Evolutionary conservation across 768 basidiomycete genomes (phyloP).

Genomic region (Obba rivulosa): DNA sequence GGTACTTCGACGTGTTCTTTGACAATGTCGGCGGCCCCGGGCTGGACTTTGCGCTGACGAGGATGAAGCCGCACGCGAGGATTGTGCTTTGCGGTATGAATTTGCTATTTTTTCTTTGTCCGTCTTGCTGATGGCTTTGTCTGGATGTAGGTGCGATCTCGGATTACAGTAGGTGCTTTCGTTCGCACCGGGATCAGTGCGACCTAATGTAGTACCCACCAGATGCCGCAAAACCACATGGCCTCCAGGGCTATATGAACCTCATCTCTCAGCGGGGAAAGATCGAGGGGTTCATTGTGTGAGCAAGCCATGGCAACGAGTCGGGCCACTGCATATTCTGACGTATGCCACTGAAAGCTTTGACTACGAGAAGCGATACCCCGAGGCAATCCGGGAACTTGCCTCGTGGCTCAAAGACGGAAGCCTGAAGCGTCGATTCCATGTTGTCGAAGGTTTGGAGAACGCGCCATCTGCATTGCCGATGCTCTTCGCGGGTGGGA

Average conservation of each 20-base stretch:
- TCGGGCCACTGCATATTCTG: not conserved
- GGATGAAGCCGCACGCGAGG: slow-evolving; percentile 73
- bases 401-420: slow-evolving; percentile 56
- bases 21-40: slow-evolving; percentile 84
- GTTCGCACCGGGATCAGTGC: not conserved
- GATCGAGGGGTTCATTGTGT: slow-evolving; percentile 84
- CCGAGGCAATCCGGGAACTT: slow-evolving; percentile 53
- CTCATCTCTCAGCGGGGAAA: slow-evolving; percentile 75
- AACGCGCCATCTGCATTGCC: slow-evolving; percentile 67
- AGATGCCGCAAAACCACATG: slow-evolving; percentile 59
- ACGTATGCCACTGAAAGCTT: slow-evolving; percentile 37
- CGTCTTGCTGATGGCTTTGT: not conserved
- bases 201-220: not conserved
- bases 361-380: slow-evolving; percentile 64
- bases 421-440: slow-evolving; percentile 74
- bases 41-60: slow-evolving; percentile 68
- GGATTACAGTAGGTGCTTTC: slow-evolving; percentile 56
- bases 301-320: slow-evolving; percentile 18
- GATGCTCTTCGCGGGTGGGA: slow-evolving; percentile 69
- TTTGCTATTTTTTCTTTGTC: not conserved
- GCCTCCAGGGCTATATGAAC: slow-evolving; percentile 59
- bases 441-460: slow-evolving; percentile 71
- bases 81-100: slow-evolving; percentile 74
- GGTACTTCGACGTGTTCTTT: slow-evolving; percentile 80
- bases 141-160: slow-evolving; percentile 67